These are phyloP conservation scores for Tylopilus subfusipes DNA, from an alignment of 768 basidiomycete genomes.

Conservation along the genomic window DNA sequence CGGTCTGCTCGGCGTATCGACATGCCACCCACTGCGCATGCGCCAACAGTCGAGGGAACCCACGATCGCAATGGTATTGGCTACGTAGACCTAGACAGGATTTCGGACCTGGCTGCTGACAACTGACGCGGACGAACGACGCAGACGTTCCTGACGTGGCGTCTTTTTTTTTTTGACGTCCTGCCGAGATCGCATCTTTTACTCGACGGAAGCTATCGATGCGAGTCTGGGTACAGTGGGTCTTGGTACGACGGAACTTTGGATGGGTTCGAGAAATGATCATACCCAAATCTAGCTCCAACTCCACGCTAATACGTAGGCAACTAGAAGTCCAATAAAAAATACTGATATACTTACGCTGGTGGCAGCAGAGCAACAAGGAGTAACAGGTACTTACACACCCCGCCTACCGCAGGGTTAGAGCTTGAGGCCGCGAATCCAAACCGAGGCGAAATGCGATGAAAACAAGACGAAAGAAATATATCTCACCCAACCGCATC, in stretches of 20 bases:
- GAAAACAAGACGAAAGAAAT: conserved; percentile 25
- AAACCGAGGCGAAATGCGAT: conserved; percentile 20
- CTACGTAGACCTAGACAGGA: neutral
- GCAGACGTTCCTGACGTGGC: conserved; percentile 20
- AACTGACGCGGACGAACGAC: neutral
- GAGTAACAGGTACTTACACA: conserved; percentile 33
- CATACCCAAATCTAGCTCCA: conserved; percentile 1
- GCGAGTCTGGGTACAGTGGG: neutral
- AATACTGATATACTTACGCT: conserved; percentile 38
- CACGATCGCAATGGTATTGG: neutral
- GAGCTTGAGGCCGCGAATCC: conserved; percentile 24
- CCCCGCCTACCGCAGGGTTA: conserved; percentile 30
- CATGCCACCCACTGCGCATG: neutral
- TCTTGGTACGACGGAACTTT: neutral
- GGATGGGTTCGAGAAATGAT: neutral
- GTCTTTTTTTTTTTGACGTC: conserved; percentile 16
- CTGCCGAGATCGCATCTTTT: conserved; percentile 10
- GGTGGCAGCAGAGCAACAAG: conserved; percentile 27
- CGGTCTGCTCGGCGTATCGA: neutral
- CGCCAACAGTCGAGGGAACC: neutral
- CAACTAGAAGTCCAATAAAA: conserved; percentile 19
- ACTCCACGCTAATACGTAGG: conserved; percentile 5
- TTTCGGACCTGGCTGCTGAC: neutral
- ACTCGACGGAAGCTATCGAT: neutral
- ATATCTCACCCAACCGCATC: conserved; percentile 37